phyloP scores from a whole-genome alignment of 148 eudicot genomes.

The Rhododendron henanense region DNA sequence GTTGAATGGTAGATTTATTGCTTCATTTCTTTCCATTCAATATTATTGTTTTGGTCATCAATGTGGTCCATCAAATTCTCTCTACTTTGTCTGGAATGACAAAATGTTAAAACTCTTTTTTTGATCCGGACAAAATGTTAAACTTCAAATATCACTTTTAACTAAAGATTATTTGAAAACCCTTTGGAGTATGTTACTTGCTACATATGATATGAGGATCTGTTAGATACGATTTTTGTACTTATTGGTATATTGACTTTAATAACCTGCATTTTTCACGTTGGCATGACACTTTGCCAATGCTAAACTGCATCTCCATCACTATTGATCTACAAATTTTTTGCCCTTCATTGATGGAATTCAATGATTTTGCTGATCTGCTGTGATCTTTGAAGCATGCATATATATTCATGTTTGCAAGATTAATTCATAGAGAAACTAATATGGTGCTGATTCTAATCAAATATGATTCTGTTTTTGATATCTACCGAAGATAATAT shows the following conservation, averaged over 20 bases:
- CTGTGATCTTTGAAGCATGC: neutral
- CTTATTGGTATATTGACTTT: neutral
- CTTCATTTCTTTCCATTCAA: neutral
- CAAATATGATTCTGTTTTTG: neutral
- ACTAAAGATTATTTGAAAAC: neutral
- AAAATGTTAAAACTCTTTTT: neutral
- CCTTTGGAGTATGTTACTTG: neutral
- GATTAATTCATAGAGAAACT: neutral
- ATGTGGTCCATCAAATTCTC: neutral
- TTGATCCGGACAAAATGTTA: neutral
- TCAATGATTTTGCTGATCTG: neutral
- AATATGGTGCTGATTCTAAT: neutral
- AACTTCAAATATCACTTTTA: neutral
- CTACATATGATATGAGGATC: neutral
- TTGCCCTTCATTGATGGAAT: neutral
- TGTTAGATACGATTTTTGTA: neutral
- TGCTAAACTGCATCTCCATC: too few relatives aligned
- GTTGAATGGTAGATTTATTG: conserved; percentile 5
- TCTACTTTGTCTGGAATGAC: neutral
- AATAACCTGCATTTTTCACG: neutral
- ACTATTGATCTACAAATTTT: neutral
- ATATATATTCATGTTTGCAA: neutral
- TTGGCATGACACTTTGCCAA: neutral
- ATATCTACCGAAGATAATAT: neutral
- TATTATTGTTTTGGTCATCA: conserved; percentile 3